These are phyloP conservation scores for Naumovozyma dairenensis DNA, from an alignment of 805 yeast species.

Conservation along the genomic window DNA sequence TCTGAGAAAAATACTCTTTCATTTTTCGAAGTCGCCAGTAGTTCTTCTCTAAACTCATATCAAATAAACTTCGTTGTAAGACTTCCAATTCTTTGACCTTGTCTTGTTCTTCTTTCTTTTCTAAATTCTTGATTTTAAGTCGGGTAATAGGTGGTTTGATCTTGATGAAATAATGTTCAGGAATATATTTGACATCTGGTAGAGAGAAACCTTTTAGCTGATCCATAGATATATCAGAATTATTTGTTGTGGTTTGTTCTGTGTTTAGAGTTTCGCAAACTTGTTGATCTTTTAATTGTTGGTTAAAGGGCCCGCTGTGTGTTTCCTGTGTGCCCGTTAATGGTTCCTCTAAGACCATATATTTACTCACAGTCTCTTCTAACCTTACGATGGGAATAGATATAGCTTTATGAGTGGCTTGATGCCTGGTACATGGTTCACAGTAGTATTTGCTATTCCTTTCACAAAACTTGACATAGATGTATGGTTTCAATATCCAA, in stretches of 20 bases:
- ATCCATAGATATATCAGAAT: not conserved
- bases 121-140: not conserved
- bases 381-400: not conserved
- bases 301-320: not conserved
- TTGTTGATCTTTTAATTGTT: not conserved
- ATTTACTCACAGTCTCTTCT: not conserved
- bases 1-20: not conserved
- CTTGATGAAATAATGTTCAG: not conserved
- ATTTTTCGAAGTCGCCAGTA: not conserved
- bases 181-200: not conserved
- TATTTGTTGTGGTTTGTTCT: not conserved
- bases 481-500: not conserved
- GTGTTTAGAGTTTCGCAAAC: not conserved
- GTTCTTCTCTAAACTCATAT: not conserved
- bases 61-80: not conserved
- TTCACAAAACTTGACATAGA: not conserved
- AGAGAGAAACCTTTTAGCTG: not conserved
- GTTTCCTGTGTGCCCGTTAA: not conserved
- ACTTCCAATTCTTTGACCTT: not conserved
- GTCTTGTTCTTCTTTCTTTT: not conserved
- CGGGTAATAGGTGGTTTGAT: not conserved
- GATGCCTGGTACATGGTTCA: not conserved
- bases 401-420: not conserved
- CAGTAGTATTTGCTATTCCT: not conserved
- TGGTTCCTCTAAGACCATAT: not conserved